Conservation (phyloP, 2,329 filamentous ascomycete species). For the Colletotrichum zoysiae region DNA sequence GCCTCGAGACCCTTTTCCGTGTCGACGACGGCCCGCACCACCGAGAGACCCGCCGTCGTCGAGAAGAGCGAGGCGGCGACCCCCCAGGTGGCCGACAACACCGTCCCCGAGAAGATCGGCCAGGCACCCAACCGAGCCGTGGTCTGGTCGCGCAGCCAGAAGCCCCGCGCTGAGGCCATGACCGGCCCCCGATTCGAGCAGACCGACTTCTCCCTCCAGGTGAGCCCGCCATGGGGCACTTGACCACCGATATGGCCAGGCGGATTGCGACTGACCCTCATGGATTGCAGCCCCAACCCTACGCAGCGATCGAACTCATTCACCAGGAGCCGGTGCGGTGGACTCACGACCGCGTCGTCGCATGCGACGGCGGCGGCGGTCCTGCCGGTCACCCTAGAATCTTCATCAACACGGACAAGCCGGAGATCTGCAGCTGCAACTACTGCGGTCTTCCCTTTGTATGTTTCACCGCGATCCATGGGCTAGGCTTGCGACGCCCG, state of each 20-base stretch:
- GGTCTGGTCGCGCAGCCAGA: slow-evolving; percentile 90
- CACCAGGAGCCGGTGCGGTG: slow-evolving; percentile 96
- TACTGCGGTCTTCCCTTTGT: slow-evolving; percentile 97
- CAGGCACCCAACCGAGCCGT: slow-evolving; percentile 89
- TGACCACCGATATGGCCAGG: neutral
- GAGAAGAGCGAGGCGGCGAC: slow-evolving; percentile 56
- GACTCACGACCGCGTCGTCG: slow-evolving; percentile 84
- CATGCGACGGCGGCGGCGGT: slow-evolving; percentile 93
- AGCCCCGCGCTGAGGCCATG: slow-evolving; percentile 86
- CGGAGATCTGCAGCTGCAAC: slow-evolving; percentile 88
- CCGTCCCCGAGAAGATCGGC: slow-evolving; percentile 62
- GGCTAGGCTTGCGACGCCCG: neutral
- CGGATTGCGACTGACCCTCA: neutral
- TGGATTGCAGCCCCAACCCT: slow-evolving; percentile 79
- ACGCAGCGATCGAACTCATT: slow-evolving; percentile 93
- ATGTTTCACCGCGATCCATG: slow-evolving; percentile 55
- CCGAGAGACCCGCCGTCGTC: slow-evolving; percentile 57
- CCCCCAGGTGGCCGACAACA: slow-evolving; percentile 59
- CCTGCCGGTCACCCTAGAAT: slow-evolving; percentile 90
- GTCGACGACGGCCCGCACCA: slow-evolving; percentile 50
- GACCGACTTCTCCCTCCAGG: slow-evolving; percentile 93
- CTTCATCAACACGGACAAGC: slow-evolving; percentile 98
- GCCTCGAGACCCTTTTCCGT: slow-evolving; percentile 62
- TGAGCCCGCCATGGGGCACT: slow-evolving; percentile 58
- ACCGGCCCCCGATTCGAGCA: slow-evolving; percentile 95